A percentile compares a stretch with the other conserved stretches of the same genome.
These are phyloP conservation scores for Kentomonas sorsogonicus DNA, from an alignment of 208 protist genomes.

Conservation along the genomic window DNA sequence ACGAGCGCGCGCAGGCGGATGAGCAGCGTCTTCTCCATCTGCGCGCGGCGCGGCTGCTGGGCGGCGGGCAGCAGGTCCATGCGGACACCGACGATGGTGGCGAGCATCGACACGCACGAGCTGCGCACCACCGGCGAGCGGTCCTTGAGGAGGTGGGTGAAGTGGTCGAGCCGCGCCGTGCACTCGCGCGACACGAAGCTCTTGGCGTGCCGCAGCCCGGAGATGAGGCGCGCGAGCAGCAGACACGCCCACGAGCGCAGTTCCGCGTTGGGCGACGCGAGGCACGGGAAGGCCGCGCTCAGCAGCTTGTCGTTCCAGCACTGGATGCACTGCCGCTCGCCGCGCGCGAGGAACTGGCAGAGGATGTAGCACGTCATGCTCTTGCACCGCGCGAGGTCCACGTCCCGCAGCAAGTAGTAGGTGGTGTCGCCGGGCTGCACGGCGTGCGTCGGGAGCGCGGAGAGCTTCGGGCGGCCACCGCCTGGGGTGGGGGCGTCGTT, in stretches of 20 bases:
- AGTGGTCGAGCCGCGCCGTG: slow-evolving; percentile 58
- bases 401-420: slow-evolving; percentile 65
- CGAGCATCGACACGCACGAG: slow-evolving; percentile 82
- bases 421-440: slow-evolving; percentile 9
- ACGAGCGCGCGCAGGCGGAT: slow-evolving; percentile 74
- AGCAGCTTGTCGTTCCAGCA: slow-evolving; percentile 83
- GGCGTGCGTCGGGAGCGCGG: slow-evolving; percentile 7
- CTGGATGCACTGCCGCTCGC: slow-evolving; percentile 52
- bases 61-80: slow-evolving; percentile 45
- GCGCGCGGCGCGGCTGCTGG: slow-evolving; percentile 63
- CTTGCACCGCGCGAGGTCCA: slow-evolving; percentile 71
- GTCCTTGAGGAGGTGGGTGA: slow-evolving; percentile 72
- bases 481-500: background rate
- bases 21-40: slow-evolving; percentile 84
- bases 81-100: slow-evolving; percentile 63
- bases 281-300: slow-evolving; percentile 60
- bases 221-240: slow-evolving; percentile 67
- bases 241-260: slow-evolving; percentile 82
- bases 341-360: slow-evolving; percentile 65
- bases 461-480: background rate
- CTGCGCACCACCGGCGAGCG: slow-evolving; percentile 84
- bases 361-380: slow-evolving; percentile 93
- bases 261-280: slow-evolving; percentile 61
- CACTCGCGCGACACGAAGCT: slow-evolving; percentile 73
- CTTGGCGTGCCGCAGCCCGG: slow-evolving; percentile 65